Percentiles rank a stretch among this genome's conserved stretches.
Evolutionary conservation across 169 alveolate species (phyloP).

Genomic region (Eimeria sp.): DNA sequence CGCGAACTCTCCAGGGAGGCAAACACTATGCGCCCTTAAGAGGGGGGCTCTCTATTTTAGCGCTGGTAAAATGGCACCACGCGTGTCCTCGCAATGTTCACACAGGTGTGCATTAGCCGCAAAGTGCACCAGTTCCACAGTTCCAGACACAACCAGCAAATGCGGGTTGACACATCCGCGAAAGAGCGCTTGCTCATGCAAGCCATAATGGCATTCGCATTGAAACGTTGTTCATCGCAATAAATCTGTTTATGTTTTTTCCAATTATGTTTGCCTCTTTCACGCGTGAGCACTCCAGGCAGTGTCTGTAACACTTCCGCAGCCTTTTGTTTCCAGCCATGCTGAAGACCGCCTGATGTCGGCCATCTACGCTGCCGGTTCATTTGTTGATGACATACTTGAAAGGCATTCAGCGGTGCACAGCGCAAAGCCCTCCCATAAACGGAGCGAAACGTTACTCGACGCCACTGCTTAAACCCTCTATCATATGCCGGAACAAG

Average conservation of each 20-base stretch:
- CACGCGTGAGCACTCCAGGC: not conserved
- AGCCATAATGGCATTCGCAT: not conserved
- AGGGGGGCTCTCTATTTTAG: not conserved
- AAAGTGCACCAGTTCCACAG: not conserved
- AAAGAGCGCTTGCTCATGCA: not conserved
- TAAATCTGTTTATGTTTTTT: not conserved
- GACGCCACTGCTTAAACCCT: not conserved
- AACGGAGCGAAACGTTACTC: not conserved
- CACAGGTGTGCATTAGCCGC: not conserved
- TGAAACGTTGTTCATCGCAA: not conserved
- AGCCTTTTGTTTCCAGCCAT: not conserved
- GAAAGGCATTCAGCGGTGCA: not conserved
- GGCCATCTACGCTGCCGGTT: not conserved
- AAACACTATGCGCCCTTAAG: not conserved
- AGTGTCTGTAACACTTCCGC: not conserved
- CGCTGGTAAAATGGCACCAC: not conserved
- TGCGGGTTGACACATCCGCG: not conserved
- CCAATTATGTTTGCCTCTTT: not conserved
- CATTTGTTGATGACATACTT: not conserved
- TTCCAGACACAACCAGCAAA: not conserved
- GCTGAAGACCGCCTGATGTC: not conserved
- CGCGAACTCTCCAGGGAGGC: not conserved
- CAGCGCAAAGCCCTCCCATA: not conserved
- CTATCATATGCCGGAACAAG: not conserved
- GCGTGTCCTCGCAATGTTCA: not conserved